A percentile compares a stretch with the other conserved stretches of the same genome.
These are phyloP conservation scores for Cinnamomum chago DNA, from an alignment of 164 flowering plant genomes.

Conservation along the genomic window DNA sequence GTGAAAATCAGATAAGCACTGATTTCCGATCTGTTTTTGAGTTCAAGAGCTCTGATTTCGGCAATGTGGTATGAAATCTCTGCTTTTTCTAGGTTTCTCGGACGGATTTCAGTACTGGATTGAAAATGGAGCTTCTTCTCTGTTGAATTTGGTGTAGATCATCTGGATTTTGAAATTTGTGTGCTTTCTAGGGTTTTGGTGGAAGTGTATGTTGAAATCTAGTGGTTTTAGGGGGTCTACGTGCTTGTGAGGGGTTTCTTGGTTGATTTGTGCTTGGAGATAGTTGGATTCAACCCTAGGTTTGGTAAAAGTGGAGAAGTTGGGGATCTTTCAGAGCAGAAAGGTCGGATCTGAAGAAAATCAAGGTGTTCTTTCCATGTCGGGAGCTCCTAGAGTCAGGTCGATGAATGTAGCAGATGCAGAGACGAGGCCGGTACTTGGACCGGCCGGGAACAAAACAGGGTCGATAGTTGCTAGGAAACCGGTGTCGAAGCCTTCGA, in stretches of 20 bases:
- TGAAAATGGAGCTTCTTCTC: background rate
- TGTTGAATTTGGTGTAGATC: background rate
- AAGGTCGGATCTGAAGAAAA: constrained; percentile 18
- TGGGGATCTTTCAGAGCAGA: constrained; percentile 5
- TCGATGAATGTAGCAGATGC: constrained; percentile 64
- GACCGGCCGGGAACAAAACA: constrained; percentile 54
- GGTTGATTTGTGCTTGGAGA: constrained; percentile 1
- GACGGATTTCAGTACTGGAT: constrained; percentile 7
- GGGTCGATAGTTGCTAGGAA: constrained; percentile 36
- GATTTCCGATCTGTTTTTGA: constrained; percentile 1
- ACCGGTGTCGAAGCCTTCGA: constrained; percentile 37
- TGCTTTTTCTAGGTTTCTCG: constrained; percentile 21
- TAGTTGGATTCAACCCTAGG: background rate
- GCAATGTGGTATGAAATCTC: constrained; percentile 41
- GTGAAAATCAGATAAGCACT: background rate
- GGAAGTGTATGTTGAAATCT: constrained; percentile 2
- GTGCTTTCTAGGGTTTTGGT: constrained; percentile 1
- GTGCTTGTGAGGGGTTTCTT: background rate
- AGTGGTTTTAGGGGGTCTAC: background rate
- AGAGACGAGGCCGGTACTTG: constrained; percentile 50
- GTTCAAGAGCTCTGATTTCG: constrained; percentile 17
- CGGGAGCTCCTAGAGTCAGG: constrained; percentile 57
- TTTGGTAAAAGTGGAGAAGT: constrained; percentile 6
- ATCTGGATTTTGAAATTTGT: background rate
- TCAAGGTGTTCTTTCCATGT: constrained; percentile 28